A percentile compares a stretch with the other conserved stretches of the same genome.
Evolutionary conservation across 306 rosid species (phyloP).

Genomic region (Herpetospermum pedunculosum): DNA sequence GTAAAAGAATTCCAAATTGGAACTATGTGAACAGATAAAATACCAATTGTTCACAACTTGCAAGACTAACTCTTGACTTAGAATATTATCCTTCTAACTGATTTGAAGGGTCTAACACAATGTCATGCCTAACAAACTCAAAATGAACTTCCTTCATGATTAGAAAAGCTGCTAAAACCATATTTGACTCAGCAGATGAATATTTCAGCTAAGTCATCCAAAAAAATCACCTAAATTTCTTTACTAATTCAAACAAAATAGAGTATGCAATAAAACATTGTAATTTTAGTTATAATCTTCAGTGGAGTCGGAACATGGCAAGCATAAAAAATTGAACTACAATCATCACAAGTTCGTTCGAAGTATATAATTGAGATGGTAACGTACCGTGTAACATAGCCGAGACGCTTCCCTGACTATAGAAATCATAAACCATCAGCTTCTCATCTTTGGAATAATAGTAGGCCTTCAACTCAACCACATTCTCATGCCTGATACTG

Average conservation of each 20-base stretch:
- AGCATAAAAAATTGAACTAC: background rate
- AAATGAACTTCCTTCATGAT: background rate
- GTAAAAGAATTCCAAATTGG: background rate
- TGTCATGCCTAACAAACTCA: background rate
- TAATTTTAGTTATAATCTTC: background rate
- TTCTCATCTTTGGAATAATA: constrained; percentile 71
- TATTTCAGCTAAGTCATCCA: background rate
- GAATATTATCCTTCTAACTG: background rate
- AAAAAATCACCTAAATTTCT: background rate
- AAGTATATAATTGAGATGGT: background rate
- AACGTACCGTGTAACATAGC: constrained; percentile 65
- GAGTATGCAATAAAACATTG: background rate
- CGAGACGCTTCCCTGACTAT: constrained; percentile 58
- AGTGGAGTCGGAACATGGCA: background rate
- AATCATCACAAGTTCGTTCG: background rate
- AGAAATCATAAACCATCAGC: constrained; percentile 58
- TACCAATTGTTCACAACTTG: background rate
- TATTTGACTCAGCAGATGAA: background rate
- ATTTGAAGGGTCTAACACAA: background rate
- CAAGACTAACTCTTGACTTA: background rate
- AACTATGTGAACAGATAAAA: background rate
- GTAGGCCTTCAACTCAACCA: constrained; percentile 73
- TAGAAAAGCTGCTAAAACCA: background rate
- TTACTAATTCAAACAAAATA: background rate
- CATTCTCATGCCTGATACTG: constrained; percentile 67